phyloP scores from a whole-genome alignment of 768 basidiomycete genomes.

The Boletus coccyginus region DNA sequence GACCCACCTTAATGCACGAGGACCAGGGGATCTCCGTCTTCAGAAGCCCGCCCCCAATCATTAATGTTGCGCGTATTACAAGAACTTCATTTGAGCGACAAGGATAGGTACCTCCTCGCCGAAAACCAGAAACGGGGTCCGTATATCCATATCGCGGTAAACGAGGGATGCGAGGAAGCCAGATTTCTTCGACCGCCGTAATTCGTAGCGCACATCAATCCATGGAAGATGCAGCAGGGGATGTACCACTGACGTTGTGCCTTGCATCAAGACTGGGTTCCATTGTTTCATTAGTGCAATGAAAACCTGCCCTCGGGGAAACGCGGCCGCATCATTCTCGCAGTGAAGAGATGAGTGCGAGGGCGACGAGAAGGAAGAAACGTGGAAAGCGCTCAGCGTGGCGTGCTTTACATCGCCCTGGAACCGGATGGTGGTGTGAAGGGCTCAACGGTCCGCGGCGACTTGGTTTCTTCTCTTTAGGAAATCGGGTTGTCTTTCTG shows the following conservation, averaged over 20 bases:
- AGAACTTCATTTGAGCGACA: slow-evolving; percentile 6
- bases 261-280: slow-evolving; percentile 17
- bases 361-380: slow-evolving; percentile 13
- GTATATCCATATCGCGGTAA: slow-evolving; percentile 20
- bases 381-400: slow-evolving; percentile 3
- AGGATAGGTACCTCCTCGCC: slow-evolving; percentile 6
- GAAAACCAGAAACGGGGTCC: slow-evolving; percentile 3
- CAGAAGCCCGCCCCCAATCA: slow-evolving; percentile 8
- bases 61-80: slow-evolving; percentile 9
- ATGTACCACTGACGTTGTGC: slow-evolving; percentile 8
- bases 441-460: slow-evolving; percentile 10
- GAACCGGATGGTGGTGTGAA: slow-evolving; percentile 3
- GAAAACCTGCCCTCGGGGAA: slow-evolving; percentile 24
- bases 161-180: slow-evolving; percentile 5
- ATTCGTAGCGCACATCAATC: slow-evolving; percentile 9
- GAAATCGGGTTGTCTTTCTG: slow-evolving; percentile 10
- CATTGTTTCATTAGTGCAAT: slow-evolving; percentile 25
- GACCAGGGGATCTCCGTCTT: slow-evolving; percentile 24
- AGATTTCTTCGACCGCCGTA: slow-evolving; percentile 1
- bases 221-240: slow-evolving; percentile 16
- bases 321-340: slow-evolving; percentile 6
- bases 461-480: slow-evolving; percentile 10
- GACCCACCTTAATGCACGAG: slow-evolving; percentile 33
- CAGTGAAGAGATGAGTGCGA: slow-evolving; percentile 5
- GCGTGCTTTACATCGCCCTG: not conserved